A percentile compares a stretch with the other conserved stretches of the same genome.
These are phyloP conservation scores for Aspergillus puulaauensis DNA, from an alignment of 2,329 filamentous ascomycete species.

Conservation along the genomic window DNA sequence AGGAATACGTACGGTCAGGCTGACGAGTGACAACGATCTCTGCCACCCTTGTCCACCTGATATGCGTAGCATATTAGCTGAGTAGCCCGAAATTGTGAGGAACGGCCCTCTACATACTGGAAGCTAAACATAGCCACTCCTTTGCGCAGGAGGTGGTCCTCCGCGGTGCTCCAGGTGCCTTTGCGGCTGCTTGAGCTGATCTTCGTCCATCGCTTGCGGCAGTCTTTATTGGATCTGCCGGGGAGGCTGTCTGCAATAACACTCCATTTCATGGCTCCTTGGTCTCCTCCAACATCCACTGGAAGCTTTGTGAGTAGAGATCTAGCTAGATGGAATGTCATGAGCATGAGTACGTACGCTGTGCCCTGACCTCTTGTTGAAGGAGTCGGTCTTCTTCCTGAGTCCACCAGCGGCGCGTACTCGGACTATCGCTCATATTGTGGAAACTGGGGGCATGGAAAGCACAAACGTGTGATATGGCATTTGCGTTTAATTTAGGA, in stretches of 20 bases:
- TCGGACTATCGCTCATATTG: not conserved
- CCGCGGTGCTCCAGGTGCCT: constrained; percentile 1
- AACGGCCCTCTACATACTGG: not conserved
- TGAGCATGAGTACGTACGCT: not conserved
- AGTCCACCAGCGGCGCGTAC: not conserved
- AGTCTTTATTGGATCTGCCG: constrained; percentile 8
- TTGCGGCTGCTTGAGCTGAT: constrained; percentile 1
- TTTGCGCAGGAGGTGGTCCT: constrained; percentile 1
- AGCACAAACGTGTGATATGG: not conserved
- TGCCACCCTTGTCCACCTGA: constrained; percentile 4
- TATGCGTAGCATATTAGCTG: not conserved
- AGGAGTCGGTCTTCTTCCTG: not conserved
- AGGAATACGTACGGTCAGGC: not conserved
- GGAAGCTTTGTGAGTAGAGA: not conserved
- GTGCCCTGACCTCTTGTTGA: not conserved
- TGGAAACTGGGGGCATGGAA: not conserved
- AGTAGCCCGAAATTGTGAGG: not conserved
- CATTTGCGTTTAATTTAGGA: not conserved
- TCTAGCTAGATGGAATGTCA: not conserved
- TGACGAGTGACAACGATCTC: constrained; percentile 1
- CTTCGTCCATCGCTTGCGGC: constrained; percentile 11
- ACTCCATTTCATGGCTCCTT: constrained; percentile 2
- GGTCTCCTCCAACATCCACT: not conserved
- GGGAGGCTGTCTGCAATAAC: not conserved
- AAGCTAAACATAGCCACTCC: constrained; percentile 1